Base-by-base conservation (phyloP, 768 basidiomycete genomes). In the Leccinum olivaceopallidum region DNA sequence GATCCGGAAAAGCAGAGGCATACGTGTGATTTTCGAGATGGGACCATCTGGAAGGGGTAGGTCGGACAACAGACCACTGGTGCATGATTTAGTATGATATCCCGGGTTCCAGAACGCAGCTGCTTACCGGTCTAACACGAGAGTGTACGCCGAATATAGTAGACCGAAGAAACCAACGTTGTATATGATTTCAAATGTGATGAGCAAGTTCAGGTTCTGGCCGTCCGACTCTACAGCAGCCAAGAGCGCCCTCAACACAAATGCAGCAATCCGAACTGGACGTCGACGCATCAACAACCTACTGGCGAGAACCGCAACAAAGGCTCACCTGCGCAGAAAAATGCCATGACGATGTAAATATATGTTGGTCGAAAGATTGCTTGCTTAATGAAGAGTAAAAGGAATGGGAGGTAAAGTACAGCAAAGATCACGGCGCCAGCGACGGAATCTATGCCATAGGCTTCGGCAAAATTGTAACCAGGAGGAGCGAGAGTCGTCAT, bases 111-210 rank as follows among this genome's bases (percentile, higher is more conserved):
- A 30, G 42, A 62, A 60, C 2, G 28, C n/a, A 22, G 13, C 20
- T 34, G 28, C 65, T 42, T 51, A 74, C 74, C 74, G 65, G 51
- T 77, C 74, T 12, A 74, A 56, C 16, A 73, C 73, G 10, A 77
- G 69, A 20, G 63, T 69, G 57, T 77, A 75, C 18, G 74, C 69
- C 13, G 71, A 76, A 55, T 73, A 76, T 8, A 76, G 53, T 44
- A 76, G 55, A 62, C 70, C 73, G 26, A 73, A 77, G 71, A 77
- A 75, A 48, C 75, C 75, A 18, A 71, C 67, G 50, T 71, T 75
- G 61, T 77, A 77, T 20, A 77, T 34, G 57, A 76, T 60, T 57
- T 70, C 64, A 54, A 68, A 69, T n/a, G 75, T 62, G 54, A 75
- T 61, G 30, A 74, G 53, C 36, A 69, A 32, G 24, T 63, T 56